Evolutionary conservation across 176 grass and related monocot genomes (phyloP).

Genomic region (Lolium multiflorum): DNA sequence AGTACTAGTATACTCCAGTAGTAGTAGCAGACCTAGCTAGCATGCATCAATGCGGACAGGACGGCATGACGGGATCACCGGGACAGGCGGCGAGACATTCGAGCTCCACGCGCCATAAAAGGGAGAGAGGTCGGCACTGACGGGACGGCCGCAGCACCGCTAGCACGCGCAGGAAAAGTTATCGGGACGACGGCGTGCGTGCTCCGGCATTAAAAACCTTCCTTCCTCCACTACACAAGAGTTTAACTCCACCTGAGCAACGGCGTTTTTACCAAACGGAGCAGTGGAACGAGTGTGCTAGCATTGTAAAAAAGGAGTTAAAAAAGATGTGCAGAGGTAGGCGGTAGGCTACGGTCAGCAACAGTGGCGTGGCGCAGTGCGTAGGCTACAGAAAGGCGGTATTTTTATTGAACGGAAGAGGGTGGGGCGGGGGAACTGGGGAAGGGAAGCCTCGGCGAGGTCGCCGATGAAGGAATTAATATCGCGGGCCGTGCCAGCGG

Average conservation of each 20-base stretch:
- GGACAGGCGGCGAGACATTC: conserved; percentile 1
- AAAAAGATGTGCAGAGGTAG: background rate
- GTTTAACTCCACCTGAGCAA: background rate
- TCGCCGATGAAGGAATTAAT: conserved; percentile 17
- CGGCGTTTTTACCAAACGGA: conserved; percentile 16
- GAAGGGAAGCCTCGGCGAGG: conserved; percentile 2
- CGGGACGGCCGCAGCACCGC: too few species aligned
- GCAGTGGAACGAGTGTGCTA: too few species aligned
- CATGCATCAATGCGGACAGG: background rate
- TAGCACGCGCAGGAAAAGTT: background rate
- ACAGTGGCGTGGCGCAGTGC: conserved; percentile 13
- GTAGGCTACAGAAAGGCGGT: conserved; percentile 32
- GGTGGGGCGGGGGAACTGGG: background rate
- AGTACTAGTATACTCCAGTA: too few species aligned
- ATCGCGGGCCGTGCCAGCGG: background rate
- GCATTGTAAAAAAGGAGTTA: background rate
- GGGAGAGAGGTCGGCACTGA: background rate
- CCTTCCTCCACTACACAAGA: background rate
- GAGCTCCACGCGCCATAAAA: conserved; percentile 23
- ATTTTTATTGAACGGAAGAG: background rate
- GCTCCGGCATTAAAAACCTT: conserved; percentile 31
- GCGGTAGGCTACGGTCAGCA: background rate
- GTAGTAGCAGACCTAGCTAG: background rate
- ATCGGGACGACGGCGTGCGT: background rate
- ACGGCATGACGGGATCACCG: conserved; percentile 2